phyloP scores from a whole-genome alignment of 1,284 basidiomycete species.

The Tylopilus orsonianus region DNA sequence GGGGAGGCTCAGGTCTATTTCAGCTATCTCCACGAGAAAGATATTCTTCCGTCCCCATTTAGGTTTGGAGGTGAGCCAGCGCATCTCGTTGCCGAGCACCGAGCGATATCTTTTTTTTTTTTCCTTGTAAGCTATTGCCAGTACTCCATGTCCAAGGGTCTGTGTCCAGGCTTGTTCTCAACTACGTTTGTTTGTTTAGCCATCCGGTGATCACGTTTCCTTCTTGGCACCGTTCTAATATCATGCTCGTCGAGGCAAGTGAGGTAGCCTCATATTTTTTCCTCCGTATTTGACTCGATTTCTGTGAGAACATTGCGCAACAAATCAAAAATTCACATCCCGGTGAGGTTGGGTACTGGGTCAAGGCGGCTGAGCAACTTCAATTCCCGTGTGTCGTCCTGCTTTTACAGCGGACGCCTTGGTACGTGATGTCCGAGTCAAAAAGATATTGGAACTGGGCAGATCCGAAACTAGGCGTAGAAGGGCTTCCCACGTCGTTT shows the following conservation, averaged over 20 bases:
- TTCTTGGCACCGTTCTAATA: conserved; percentile 30
- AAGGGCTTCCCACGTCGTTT: conserved; percentile 24
- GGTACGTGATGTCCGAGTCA: conserved; percentile 1
- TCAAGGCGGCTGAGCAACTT: conserved; percentile 18
- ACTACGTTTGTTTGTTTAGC: conserved; percentile 6
- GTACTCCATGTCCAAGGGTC: conserved; percentile 7
- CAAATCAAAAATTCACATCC: conserved; percentile 23
- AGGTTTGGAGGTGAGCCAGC: conserved; percentile 24
- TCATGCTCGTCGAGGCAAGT: conserved; percentile 29
- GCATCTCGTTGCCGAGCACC: neutral
- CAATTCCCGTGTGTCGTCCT: conserved; percentile 24
- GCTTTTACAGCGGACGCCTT: neutral
- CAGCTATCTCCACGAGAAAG: conserved; percentile 21
- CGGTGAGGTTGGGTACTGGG: conserved; percentile 20
- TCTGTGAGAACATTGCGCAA: conserved; percentile 20
- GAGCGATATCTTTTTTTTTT: neutral
- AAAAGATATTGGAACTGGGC: conserved; percentile 30
- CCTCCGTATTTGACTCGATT: too few species aligned
- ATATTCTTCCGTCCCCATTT: conserved; percentile 22
- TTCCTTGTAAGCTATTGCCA: conserved; percentile 26
- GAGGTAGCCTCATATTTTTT: neutral
- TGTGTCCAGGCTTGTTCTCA: neutral
- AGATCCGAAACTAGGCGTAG: conserved; percentile 18
- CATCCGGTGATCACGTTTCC: conserved; percentile 24
- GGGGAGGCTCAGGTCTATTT: conserved; percentile 18